Evolutionary conservation across 768 basidiomycete species (phyloP).

Genomic region (Crassisporium funariophilum): DNA sequence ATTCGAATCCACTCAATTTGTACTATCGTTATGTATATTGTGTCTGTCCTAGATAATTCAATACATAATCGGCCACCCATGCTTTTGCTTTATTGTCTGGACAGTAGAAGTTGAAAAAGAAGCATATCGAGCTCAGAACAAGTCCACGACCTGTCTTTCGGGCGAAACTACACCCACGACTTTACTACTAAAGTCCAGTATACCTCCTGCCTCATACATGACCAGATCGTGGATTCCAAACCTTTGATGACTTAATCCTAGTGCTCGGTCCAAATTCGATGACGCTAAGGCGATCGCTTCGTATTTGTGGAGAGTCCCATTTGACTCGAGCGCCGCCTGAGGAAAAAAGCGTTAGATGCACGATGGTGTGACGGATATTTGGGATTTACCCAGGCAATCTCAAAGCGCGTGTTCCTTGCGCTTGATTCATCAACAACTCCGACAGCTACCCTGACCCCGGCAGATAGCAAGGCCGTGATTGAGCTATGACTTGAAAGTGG

Average conservation of each 20-base stretch:
- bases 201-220: constrained; percentile 39
- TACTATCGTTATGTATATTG: too few species aligned
- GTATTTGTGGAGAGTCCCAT: constrained; percentile 40
- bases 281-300: constrained; percentile 44
- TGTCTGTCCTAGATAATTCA: too few species aligned
- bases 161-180: constrained; percentile 45
- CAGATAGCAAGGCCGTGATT: constrained; percentile 52
- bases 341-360: neutral
- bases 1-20: too few species aligned
- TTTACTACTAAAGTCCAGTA: constrained; percentile 48
- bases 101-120: too few species aligned
- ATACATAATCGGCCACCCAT: too few species aligned
- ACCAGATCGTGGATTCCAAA: constrained; percentile 39
- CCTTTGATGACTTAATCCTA: constrained; percentile 33
- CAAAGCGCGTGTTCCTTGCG: constrained; percentile 71
- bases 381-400: constrained; percentile 52
- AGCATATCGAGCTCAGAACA: constrained; percentile 35
- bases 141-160: constrained; percentile 33
- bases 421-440: constrained; percentile 61
- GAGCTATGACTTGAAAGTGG: constrained; percentile 62
- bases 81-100: too few species aligned
- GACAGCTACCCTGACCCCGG: constrained; percentile 66
- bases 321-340: constrained; percentile 30
- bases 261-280: constrained; percentile 42
- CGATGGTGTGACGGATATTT: neutral